Conservation (phyloP, 2,329 filamentous ascomycete species). For the Podosphaera leucotricha region DNA sequence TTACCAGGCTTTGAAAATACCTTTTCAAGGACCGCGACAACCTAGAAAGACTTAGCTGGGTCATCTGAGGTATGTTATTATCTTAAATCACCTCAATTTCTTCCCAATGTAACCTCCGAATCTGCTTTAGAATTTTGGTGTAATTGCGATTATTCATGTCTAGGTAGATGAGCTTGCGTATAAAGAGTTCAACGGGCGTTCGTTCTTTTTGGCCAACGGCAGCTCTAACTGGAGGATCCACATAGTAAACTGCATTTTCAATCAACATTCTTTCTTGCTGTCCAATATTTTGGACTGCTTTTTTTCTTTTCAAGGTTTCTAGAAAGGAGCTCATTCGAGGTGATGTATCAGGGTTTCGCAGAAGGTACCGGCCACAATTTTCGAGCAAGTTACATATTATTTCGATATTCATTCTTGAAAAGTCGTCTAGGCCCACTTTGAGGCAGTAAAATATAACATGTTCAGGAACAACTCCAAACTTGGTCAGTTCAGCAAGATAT, state of each 20-base stretch:
- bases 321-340: slow-evolving; percentile 86
- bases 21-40: slow-evolving; percentile 33
- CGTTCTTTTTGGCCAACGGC: slow-evolving; percentile 94
- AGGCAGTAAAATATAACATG: slow-evolving; percentile 98
- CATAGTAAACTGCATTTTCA: slow-evolving; percentile 94
- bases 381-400: slow-evolving; percentile 91
- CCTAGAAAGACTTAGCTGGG: slow-evolving; percentile 4
- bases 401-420: slow-evolving; percentile 97
- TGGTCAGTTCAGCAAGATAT: slow-evolving; percentile 93
- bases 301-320: slow-evolving; percentile 88
- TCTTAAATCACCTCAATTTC: slow-evolving; percentile 43
- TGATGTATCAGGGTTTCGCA: slow-evolving; percentile 78
- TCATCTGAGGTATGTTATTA: slow-evolving; percentile 1
- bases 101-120: slow-evolving; percentile 93
- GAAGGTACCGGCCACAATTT: slow-evolving; percentile 82
- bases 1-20: slow-evolving; percentile 92
- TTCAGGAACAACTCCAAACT: slow-evolving; percentile 93
- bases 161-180: slow-evolving; percentile 76
- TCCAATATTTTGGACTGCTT: slow-evolving; percentile 80
- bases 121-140: slow-evolving; percentile 79
- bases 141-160: slow-evolving; percentile 90
- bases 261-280: slow-evolving; percentile 96
- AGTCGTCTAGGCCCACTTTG: slow-evolving; percentile 92
- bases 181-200: slow-evolving; percentile 76
- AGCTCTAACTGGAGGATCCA: slow-evolving; percentile 79